Percentiles rank a stretch among this genome's conserved stretches.
phyloP scores from a whole-genome alignment of 2,329 filamentous ascomycete genomes.

The Pseudocercospora crystallina region DNA sequence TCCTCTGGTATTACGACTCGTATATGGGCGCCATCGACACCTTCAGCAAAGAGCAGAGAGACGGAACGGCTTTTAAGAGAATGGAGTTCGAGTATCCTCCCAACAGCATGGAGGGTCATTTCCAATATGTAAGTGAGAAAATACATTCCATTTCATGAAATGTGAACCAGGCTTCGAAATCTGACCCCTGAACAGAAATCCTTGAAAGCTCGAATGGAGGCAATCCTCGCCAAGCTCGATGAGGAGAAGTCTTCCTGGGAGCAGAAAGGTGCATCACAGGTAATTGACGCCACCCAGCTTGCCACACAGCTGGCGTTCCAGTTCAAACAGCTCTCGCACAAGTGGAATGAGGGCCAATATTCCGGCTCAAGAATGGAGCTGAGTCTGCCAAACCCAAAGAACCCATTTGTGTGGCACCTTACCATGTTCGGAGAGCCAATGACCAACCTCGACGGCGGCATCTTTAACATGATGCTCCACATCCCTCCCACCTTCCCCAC shows the following conservation, averaged over 20 bases:
- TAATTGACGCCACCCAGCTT: conserved; percentile 68
- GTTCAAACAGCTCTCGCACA: conserved; percentile 76
- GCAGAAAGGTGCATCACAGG: conserved; percentile 62
- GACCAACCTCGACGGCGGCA: conserved; percentile 88
- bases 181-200: conserved; percentile 42
- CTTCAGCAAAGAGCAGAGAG: conserved; percentile 60
- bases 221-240: conserved; percentile 69
- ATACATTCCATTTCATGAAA: too few relatives aligned
- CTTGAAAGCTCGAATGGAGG: conserved; percentile 66
- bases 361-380: conserved; percentile 72
- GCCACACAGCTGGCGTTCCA: conserved; percentile 81
- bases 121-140: conserved; percentile 61
- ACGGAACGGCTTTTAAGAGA: conserved; percentile 62
- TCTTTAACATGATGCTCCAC: conserved; percentile 76
- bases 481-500: conserved; percentile 85
- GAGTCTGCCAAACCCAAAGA: conserved; percentile 67
- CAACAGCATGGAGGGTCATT: conserved; percentile 84
- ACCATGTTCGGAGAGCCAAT: conserved; percentile 90
- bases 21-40: conserved; percentile 72
- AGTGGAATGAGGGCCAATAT: conserved; percentile 62
- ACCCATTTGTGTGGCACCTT: conserved; percentile 85
- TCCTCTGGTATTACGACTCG: conserved; percentile 93
- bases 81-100: conserved; percentile 82
- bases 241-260: conserved; percentile 73
- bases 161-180: too few relatives aligned